phyloP scores from a whole-genome alignment of 257 asterid species.

The Hygrophila difformis region DNA sequence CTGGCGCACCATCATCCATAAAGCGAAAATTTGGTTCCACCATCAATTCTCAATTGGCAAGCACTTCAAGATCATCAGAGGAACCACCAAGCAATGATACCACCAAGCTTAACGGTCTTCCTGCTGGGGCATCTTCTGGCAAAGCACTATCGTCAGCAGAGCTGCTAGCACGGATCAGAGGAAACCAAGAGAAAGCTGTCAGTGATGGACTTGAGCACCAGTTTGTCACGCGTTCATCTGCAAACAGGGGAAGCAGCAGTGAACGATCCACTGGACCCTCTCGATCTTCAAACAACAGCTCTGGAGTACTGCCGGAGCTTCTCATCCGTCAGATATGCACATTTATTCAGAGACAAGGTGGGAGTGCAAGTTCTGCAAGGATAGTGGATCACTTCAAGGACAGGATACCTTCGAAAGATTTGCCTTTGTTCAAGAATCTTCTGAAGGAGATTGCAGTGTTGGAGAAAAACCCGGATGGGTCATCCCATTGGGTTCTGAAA shows the following conservation, averaged over 20 bases:
- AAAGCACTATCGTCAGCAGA: slow-evolving; percentile 82
- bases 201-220: slow-evolving; percentile 76
- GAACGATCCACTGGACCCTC: slow-evolving; percentile 29
- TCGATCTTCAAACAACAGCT: slow-evolving; percentile 21
- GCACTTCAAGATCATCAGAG: slow-evolving; percentile 34
- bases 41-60: slow-evolving; percentile 36
- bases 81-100: slow-evolving; percentile 19
- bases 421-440: slow-evolving; percentile 79
- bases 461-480: slow-evolving; percentile 57
- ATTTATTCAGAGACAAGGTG: slow-evolving; percentile 71
- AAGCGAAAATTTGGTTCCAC: slow-evolving; percentile 76
- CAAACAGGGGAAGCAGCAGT: slow-evolving; percentile 25
- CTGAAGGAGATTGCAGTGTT: slow-evolving; percentile 80
- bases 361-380: slow-evolving; percentile 60
- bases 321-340: slow-evolving; percentile 84
- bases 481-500: slow-evolving; percentile 77
- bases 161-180: slow-evolving; percentile 59
- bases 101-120: slow-evolving; percentile 30
- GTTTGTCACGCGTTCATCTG: slow-evolving; percentile 31
- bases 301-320: slow-evolving; percentile 63
- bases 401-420: slow-evolving; percentile 69
- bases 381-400: slow-evolving; percentile 73
- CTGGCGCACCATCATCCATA: slow-evolving; percentile 81
- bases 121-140: slow-evolving; percentile 76
- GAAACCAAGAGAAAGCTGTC: slow-evolving; percentile 54